Evolutionary conservation across 306 rosid species (phyloP).

Genomic region (Inga oerstediana): DNA sequence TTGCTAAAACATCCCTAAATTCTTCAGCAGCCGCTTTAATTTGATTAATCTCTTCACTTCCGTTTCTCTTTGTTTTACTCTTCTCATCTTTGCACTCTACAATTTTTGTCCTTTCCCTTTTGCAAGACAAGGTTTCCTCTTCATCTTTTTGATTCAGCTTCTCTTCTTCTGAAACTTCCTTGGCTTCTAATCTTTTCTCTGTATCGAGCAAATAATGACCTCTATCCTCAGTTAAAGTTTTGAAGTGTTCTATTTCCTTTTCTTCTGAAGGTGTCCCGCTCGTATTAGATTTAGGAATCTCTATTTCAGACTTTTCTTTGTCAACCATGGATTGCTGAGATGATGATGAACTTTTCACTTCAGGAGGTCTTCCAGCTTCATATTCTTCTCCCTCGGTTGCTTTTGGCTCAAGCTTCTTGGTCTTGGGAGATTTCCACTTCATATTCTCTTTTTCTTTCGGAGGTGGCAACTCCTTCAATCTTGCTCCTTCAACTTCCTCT

Average conservation of each 20-base stretch:
- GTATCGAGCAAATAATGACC: slow-evolving; percentile 26
- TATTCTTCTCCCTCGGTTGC: slow-evolving; percentile 3
- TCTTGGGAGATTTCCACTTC: slow-evolving; percentile 5
- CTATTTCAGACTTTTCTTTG: background rate
- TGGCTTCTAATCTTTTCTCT: slow-evolving; percentile 18
- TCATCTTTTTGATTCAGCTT: background rate
- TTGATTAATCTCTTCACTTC: slow-evolving; percentile 20
- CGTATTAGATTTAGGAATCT: background rate
- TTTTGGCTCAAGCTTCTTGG: slow-evolving; percentile 3
- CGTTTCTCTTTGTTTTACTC: slow-evolving; percentile 7
- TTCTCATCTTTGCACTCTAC: slow-evolving; percentile 21
- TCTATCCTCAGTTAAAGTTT: background rate
- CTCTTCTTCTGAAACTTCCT: slow-evolving; percentile 23
- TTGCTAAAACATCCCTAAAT: background rate
- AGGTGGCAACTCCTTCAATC: slow-evolving; percentile 18
- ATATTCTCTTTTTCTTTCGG: background rate
- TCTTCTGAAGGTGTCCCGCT: background rate
- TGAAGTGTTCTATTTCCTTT: background rate
- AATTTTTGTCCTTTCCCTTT: slow-evolving; percentile 15
- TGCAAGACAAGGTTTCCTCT: background rate
- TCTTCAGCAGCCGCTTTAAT: slow-evolving; percentile 21
- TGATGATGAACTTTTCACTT: background rate
- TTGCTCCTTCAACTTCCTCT: background rate
- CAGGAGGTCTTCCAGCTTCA: slow-evolving; percentile 3
- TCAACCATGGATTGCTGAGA: slow-evolving; percentile 8